A percentile compares a stretch with the other conserved stretches of the same genome.
These are phyloP conservation scores for Tricholoma terreum DNA, from an alignment of 768 basidiomycete genomes.

Conservation along the genomic window DNA sequence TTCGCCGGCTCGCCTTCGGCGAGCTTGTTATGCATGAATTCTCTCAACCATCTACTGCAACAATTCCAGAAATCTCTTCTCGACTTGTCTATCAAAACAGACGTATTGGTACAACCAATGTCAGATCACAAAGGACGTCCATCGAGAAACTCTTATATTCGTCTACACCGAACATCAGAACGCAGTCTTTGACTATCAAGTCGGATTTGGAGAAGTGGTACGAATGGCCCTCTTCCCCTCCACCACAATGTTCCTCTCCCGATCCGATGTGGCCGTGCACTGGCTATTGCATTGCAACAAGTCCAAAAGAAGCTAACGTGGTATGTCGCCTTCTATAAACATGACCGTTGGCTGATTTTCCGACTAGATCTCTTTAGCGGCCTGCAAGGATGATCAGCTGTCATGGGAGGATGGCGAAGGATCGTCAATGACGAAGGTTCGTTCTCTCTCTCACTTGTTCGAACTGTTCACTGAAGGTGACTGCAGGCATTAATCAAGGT, in stretches of 20 bases:
- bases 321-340: conserved; percentile 17
- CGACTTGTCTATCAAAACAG: conserved; percentile 25
- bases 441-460: background rate
- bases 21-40: background rate
- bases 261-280: conserved; percentile 28
- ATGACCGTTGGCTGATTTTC: background rate
- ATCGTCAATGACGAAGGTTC: conserved; percentile 36
- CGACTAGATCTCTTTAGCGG: conserved; percentile 33
- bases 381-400: conserved; percentile 35
- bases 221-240: conserved; percentile 18
- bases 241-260: conserved; percentile 27
- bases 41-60: background rate
- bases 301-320: conserved; percentile 24
- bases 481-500: conserved; percentile 19
- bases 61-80: conserved; percentile 7
- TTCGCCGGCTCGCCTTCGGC: conserved; percentile 16
- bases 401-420: conserved; percentile 37
- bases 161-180: conserved; percentile 3
- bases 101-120: conserved; percentile 16
- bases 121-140: conserved; percentile 18
- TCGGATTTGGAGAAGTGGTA: conserved; percentile 20
- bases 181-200: conserved; percentile 11
- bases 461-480: background rate
- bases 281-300: conserved; percentile 25
- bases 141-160: conserved; percentile 19